Evolutionary conservation across 202 grass and related monocot genomes (phyloP), one percentile per base, ranked within the genome.

Genomic region (Schoenoplectus tabernaemontani): DNA sequence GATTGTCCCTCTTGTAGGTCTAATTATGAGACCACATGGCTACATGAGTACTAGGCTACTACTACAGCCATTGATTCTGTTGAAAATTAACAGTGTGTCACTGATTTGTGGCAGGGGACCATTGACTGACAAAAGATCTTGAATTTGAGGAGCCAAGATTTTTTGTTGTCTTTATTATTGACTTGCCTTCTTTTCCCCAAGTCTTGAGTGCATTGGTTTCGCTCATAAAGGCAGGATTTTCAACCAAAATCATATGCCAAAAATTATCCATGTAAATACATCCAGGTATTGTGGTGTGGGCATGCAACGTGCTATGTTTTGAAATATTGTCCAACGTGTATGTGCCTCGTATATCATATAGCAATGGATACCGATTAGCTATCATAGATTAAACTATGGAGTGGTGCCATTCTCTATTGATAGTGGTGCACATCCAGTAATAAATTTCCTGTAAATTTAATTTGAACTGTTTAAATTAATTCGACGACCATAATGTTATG

Each of bases 91-190:
- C 42, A 3, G 47, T 44, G 39, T 43, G 37, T 43, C 65, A 26
- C 1, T 71, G 42, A 26, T 71, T 47, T 5, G n/a, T 67, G 22
- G 22, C 23, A 50, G 23, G 69, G 69, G 69, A 74, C 69, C 69
- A 53, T 17, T 74, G 69, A 74, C 44, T 74, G 69, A 50, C 44
- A 74, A 74, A 74, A 74, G 69, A 74, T 74, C 53, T 74, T 20
- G 5, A 6, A 26, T 46, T 70, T 10, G 13, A 70, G 68, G n/a
- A 50, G 33, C 13, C 8, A 53, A 74, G 69, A 53, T 74, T 74
- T 47, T 74, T 74, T 5, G 44, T 74, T 74, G 69, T 71, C 44
- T 74, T 65, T n/a, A n/a, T 56, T 50, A 53, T 53, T 74, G 69
- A 74, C 13, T 74, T 53, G 26, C 26, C 44, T n/a, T 74, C 24